Evolutionary conservation across 2,329 filamentous ascomycete genomes (phyloP), one percentile per base, ranked within the genome.

Genomic region (Monosporascus sp.): DNA sequence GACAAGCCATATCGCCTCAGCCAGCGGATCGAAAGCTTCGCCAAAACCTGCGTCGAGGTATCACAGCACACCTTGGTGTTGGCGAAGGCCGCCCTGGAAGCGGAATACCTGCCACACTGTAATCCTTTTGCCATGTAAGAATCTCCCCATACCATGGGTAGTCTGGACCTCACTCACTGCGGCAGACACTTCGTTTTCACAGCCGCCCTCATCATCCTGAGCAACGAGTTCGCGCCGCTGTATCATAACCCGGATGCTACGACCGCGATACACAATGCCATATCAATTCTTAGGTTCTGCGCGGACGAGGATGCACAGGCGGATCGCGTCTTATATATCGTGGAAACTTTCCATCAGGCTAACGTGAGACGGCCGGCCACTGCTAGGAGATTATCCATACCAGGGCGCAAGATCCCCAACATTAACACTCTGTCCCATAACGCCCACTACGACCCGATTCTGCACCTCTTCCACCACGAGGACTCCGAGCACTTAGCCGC

Each of bases 81-180:
- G 45, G 70, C 79, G 5, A 72, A 77, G 43, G 66, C 64, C 17
- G 78, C 77, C 2, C 66, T 74, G 11, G 68, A 76, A 24, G 68
- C 69, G 4, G 65, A 69, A 14, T 76, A 77, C 50, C 66, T 84
- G 22, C 73, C 79, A 2, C 74, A 72, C 49, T 71, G 79, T 47
- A 79, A 84, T 56, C 80, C 80, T 0, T 81, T 84, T 55, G 70
- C 81, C 50, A 74, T 82, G 81, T 84, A 65, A 70, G 79, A 67
- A 19, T 11, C 37, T 6, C 47, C 19, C 35, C 24, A 51, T n/a
- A 7, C n/a, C 26, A 11, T 20, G 31, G 5, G 31, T 11, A 14
- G 31, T 35, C 9, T 35, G 9, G n/a, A 48, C 55, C 27, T 57
- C 27, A n/a, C 19, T 56, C 62, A 31, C n/a, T 17, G 37, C 17